These are phyloP conservation scores for Magnaporthiopsis poae DNA, from an alignment of 2,329 filamentous ascomycete genomes.

Conservation along the genomic window DNA sequence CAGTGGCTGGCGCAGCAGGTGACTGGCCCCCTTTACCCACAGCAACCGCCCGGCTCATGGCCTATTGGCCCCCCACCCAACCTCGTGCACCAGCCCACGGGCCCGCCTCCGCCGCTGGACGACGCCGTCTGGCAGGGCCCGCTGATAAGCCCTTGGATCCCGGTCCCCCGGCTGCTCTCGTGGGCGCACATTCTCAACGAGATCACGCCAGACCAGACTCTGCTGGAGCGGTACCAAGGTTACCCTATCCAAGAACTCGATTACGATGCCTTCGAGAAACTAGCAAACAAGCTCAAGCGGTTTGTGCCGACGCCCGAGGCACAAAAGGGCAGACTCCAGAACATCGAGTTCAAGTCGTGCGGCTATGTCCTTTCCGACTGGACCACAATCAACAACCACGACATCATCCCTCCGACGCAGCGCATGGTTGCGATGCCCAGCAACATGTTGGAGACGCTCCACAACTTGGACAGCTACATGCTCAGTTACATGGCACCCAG, in stretches of 20 bases:
- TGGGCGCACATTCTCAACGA: constrained; percentile 35
- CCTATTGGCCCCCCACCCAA: neutral
- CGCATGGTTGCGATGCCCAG: constrained; percentile 8
- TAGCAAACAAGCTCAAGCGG: neutral
- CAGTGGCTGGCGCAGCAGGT: neutral
- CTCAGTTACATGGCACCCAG: constrained; percentile 27
- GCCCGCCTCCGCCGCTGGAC: neutral
- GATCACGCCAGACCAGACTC: constrained; percentile 27
- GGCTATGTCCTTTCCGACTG: constrained; percentile 44
- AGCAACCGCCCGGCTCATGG: neutral
- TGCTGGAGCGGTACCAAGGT: constrained; percentile 2
- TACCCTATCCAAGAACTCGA: neutral
- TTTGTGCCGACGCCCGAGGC: neutral
- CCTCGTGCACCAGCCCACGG: neutral
- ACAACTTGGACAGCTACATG: constrained; percentile 20
- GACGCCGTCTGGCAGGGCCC: constrained; percentile 3
- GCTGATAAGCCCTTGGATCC: neutral
- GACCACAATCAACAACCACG: constrained; percentile 26
- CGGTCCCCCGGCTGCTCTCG: constrained; percentile 23
- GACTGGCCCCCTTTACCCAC: neutral
- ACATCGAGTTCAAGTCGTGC: constrained; percentile 48
- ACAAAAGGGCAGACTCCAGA: constrained; percentile 21
- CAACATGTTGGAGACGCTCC: constrained; percentile 9
- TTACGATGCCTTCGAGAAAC: neutral
- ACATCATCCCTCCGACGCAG: constrained; percentile 20